Percentiles rank a stretch among this genome's conserved stretches.
Evolutionary conservation across 2,329 filamentous ascomycete genomes (phyloP).

Genomic region (Aspergillus spinulosporus): DNA sequence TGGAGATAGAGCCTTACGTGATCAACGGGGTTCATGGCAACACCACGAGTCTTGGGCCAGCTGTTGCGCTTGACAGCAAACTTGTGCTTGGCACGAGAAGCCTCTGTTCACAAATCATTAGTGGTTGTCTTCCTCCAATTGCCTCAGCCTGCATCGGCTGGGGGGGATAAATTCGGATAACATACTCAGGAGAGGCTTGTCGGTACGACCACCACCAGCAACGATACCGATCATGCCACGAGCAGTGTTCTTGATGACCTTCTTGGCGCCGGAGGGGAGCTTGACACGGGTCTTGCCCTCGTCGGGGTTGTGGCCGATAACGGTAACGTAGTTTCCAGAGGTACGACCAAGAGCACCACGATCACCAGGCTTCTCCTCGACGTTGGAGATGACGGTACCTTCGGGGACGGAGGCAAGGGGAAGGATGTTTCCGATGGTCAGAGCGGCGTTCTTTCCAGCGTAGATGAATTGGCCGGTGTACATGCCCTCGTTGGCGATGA

Average conservation of each 20-base stretch:
- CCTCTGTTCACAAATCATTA: conserved; percentile 66
- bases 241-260: conserved; percentile 87
- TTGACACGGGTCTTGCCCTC: conserved; percentile 99
- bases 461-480: conserved; percentile 99
- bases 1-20: conserved; percentile 59
- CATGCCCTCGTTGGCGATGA: conserved; percentile 99
- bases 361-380: conserved; percentile 98
- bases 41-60: conserved; percentile 99
- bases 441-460: conserved; percentile 95
- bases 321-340: conserved; percentile 98
- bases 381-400: conserved; percentile 98
- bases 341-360: conserved; percentile 94
- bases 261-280: conserved; percentile 98
- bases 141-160: neutral
- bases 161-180: conserved; percentile 11
- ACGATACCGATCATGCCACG: conserved; percentile 99
- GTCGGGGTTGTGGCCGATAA: conserved; percentile 96
- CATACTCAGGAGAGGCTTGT: conserved; percentile 95
- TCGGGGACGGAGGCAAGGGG: conserved; percentile 92
- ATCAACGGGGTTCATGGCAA: conserved; percentile 99
- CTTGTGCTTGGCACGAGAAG: conserved; percentile 99
- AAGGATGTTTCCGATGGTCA: conserved; percentile 97
- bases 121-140: conserved; percentile 25
- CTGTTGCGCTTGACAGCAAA: conserved; percentile 99
- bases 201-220: conserved; percentile 97